These are phyloP conservation scores for Boletus huronensis DNA, from an alignment of 768 basidiomycete genomes.

Conservation along the genomic window DNA sequence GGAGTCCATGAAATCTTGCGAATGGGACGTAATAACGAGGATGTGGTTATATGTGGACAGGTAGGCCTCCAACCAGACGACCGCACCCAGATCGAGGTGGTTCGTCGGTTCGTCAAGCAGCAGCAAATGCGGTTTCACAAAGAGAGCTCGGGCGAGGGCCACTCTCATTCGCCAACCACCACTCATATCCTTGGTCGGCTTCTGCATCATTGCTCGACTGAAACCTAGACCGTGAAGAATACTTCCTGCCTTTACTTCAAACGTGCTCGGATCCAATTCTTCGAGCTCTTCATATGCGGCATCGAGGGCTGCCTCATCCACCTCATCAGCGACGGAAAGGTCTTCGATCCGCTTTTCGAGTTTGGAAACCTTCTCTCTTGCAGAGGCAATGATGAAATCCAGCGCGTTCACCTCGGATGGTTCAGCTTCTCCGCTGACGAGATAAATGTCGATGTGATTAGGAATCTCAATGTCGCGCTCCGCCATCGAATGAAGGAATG, in stretches of 20 bases:
- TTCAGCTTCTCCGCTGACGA: conserved; percentile 93
- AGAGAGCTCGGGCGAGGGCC: conserved; percentile 90
- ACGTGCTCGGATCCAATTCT: conserved; percentile 92
- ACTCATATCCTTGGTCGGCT: conserved; percentile 97
- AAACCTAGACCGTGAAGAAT: conserved; percentile 99
- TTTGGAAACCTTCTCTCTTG: conserved; percentile 87
- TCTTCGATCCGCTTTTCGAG: conserved; percentile 95
- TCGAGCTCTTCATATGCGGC: conserved; percentile 93
- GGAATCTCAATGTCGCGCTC: conserved; percentile 96
- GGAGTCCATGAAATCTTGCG: conserved; percentile 98
- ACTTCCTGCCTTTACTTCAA: conserved; percentile 92
- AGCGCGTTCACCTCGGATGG: conserved; percentile 94
- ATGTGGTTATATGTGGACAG: conserved; percentile 98
- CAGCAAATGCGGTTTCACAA: conserved; percentile 93
- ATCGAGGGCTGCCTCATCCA: conserved; percentile 87
- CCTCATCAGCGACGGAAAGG: conserved; percentile 80
- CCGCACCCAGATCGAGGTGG: conserved; percentile 94
- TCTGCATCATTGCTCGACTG: conserved; percentile 85
- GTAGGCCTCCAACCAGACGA: conserved; percentile 99
- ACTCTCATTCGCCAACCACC: conserved; percentile 99
- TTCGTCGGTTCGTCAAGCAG: conserved; percentile 92
- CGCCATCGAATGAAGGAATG: conserved; percentile 92
- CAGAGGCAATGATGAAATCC: conserved; percentile 93
- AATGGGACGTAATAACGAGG: conserved; percentile 95
- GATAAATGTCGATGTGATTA: conserved; percentile 94